Base-by-base conservation (phyloP, 2,329 filamentous ascomycete genomes). In the Chrysoporthe cubensis region DNA sequence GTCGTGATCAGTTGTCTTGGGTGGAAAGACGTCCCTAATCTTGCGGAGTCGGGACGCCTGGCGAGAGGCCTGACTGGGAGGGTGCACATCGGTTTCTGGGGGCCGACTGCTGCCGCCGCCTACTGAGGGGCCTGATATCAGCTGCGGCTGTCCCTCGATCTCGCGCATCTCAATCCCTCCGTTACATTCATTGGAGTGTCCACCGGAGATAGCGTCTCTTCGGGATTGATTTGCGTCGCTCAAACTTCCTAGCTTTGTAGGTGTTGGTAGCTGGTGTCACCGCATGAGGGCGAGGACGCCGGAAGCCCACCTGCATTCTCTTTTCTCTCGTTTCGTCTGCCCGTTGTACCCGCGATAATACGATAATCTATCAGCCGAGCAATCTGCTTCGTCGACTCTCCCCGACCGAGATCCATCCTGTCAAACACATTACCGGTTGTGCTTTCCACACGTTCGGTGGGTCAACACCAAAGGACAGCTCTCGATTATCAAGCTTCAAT, bases 301-400 rank as follows among this genome's bases (percentile, higher is more conserved):
- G 63, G 68, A 52, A 64, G 68, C 68, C 65, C 46, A 54, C 52
- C 63, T 67, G 66, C 66, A 66, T 66, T 11, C 37, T 57, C 62
- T 46, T 65, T 56, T 67, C 48, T 56, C 63, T 64, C 48, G 42
- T 61, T 64, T 64, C 46, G 40, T 40, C 44, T 57, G 43, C 52
- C n/a, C 62, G 57, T 18, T 58, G 21, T 34, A 43, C 43, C 44
- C 60, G 46, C 26, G 40, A 58, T 5, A 34, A 46, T 32, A 61
- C 43, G 26, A 61, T 37, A 18, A 68, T 57, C 61, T 60, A 32
- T 64, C 52, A 54, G 43, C 58, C 46, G 43, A 48, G 44, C 26
- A 26, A 14, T 40, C 26, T 44, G 56, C 48, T 50, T n/a, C 18
- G 57, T 43, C 18, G 43, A 18, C 57, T 54, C 58, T 57, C 52